phyloP scores from a whole-genome alignment of 169 alveolate species.

The Cryptosporidium tyzzeri region DNA sequence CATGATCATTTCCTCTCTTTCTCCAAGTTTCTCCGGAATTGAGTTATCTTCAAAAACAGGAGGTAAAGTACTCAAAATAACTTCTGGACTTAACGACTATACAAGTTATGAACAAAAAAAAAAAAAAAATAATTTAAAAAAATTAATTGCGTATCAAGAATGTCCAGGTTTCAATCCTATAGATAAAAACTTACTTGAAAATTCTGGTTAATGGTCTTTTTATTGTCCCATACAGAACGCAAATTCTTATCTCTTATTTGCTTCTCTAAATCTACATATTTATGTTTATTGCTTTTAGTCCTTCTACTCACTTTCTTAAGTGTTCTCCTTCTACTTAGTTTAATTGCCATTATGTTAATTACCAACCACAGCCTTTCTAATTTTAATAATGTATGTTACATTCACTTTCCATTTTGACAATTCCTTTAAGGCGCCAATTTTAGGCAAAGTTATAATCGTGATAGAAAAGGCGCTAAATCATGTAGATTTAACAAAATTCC shows the following conservation, averaged over 20 bases:
- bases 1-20: constrained; percentile 51
- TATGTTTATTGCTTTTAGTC: constrained; percentile 48
- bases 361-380: neutral
- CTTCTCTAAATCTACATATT: constrained; percentile 64
- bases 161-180: neutral
- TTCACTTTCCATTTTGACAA: neutral
- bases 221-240: constrained; percentile 48
- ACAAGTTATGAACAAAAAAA: neutral
- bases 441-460: neutral
- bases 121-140: neutral
- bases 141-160: neutral
- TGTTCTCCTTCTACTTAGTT: constrained; percentile 63
- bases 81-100: constrained; percentile 18
- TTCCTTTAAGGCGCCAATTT: neutral
- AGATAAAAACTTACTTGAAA: constrained; percentile 34
- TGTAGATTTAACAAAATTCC: constrained; percentile 1
- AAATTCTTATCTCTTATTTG: constrained; percentile 68
- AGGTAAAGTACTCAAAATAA: constrained; percentile 28
- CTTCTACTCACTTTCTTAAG: constrained; percentile 55
- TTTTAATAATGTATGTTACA: no score
- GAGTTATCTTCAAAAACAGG: constrained; percentile 8
- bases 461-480: neutral
- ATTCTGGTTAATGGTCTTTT: constrained; percentile 56
- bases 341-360: constrained; percentile 38
- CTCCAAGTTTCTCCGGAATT: constrained; percentile 51